Base-by-base conservation (phyloP, 2,329 filamentous ascomycete genomes). In the Botrytis sinoallii region DNA sequence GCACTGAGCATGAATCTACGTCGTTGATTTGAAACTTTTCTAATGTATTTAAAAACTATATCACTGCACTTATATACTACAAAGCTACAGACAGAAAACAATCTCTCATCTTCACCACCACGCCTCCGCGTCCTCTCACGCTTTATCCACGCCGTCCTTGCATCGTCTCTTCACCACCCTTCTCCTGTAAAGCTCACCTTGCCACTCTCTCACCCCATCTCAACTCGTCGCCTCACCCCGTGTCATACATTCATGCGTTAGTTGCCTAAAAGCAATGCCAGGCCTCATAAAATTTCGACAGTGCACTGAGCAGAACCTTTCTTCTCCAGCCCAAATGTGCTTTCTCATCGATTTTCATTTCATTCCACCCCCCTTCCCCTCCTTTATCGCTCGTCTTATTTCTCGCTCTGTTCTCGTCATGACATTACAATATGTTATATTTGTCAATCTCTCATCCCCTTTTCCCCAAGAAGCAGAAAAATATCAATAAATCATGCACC, bases 371-470 rank as follows among this genome's bases (percentile, higher is more conserved):
- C 67, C 16, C 22, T 18, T 18, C n/a, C n/a, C 18, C 3, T 32
- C 14, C 29, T 16, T 1, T 18, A 4, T 29, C 20, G 6, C 14
- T 32, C 40, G 10, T 9, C 14, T 12, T 22, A 46, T 48, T 29
- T 35, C 29, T 12, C 18, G 14, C 22, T 18, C 4, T 5, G 5
- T 10, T 20, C 35, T 16, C 48, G 35, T 57, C 66, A 25, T 68
- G 66, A 42, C n/a, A 68, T 68, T 68, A 68, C 18, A 68, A 68
- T 57, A 68, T 57, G 35, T 57, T 68, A 42, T 44, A 32, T 40
- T 18, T 69, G 66, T 59, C 48, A 57, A 57, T 69, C 48, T 44
- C 18, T 20, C 16, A 42, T 32, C 25, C 38, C 48, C 35, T 4
- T 16, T 32, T 69, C 20, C 38, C 18, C n/a, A 32, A 9, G 66